Evolutionary conservation across 495 filamentous ascomycete species (phyloP).

Genomic region (Cercophora scortea): DNA sequence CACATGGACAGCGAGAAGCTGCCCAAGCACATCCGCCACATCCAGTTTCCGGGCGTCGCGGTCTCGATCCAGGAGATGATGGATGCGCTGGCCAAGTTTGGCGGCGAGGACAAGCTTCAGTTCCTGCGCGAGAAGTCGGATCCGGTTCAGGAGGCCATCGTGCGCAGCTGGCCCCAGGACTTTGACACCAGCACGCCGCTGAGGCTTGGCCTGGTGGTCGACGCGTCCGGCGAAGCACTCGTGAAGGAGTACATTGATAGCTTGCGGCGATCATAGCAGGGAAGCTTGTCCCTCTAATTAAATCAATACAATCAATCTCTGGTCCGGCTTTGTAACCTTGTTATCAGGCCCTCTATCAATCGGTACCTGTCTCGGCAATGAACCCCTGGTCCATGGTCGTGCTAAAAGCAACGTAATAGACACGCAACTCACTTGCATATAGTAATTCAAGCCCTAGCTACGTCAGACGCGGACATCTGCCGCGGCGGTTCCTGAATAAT

Average conservation of each 20-base stretch:
- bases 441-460: too few relatives aligned
- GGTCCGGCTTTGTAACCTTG: too few relatives aligned
- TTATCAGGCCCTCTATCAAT: too few relatives aligned
- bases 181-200: conserved; percentile 54
- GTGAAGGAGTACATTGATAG: conserved; percentile 35
- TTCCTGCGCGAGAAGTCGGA: conserved; percentile 61
- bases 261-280: conserved; percentile 7
- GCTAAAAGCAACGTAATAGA: too few relatives aligned
- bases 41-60: conserved; percentile 68
- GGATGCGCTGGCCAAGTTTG: conserved; percentile 61
- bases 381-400: too few relatives aligned
- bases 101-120: conserved; percentile 57
- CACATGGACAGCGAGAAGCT: conserved; percentile 47
- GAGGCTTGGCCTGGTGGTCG: conserved; percentile 52
- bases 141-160: conserved; percentile 56
- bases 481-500: too few relatives aligned
- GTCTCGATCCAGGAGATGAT: conserved; percentile 69
- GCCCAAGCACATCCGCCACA: conserved; percentile 48
- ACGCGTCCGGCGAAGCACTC: conserved; percentile 28
- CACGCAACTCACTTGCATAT: too few relatives aligned
- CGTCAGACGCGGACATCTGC: too few relatives aligned
- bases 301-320: too few relatives aligned
- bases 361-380: too few relatives aligned
- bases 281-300: too few relatives aligned
- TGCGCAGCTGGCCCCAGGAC: conserved; percentile 65